Base-by-base conservation (phyloP, 2,329 filamentous ascomycete genomes). In the Dissoconium aciculare region DNA sequence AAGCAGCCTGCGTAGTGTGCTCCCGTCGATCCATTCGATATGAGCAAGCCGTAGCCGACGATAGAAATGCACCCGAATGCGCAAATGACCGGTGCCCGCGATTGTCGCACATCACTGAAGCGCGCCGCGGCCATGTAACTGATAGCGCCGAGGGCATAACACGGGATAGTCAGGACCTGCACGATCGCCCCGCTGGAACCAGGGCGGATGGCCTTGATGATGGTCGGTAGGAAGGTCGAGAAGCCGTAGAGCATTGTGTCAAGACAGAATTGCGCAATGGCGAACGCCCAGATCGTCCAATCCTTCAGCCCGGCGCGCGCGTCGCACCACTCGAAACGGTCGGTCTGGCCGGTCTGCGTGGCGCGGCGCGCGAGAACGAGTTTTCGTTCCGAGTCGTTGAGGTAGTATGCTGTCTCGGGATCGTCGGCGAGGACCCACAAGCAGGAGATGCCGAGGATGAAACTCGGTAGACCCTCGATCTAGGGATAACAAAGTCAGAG, bases 201-300 rank as follows among this genome's bases (percentile, higher is more conserved):
- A 1, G 58, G 56, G 3, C 77, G 74, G 30, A 85, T 67, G 3
- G 67, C 72, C 25, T 69, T 62, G 51, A 87, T 82, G 41, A 87
- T 85, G 4, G 78, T 83, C 0, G 80, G 80, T 26, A 87, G 56
- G 48, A 85, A 85, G 0, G 77, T 83, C 29, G 72, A 77, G 52
- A 74, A 84, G 4, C 78, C 77, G 46, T 85, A 85, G 0, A 85
- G 62, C 70, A 84, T 78, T 1, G 74, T 80, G 45, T 83, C 77
- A 11, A 67, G 65, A 14, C 78, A 76, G 47, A 84, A 84, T 50
- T 82, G 76, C 4, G 63, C 76, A 21, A 71, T 52, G 39, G 66
- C 74, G 49, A 83, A 83, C 1, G 66, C 56, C 64, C 74, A 82
- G 14, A 81, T 69, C 50, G 78, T 83, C 77, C 77, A 83, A 53